Evolutionary conservation across 2,329 filamentous ascomycete species (phyloP).

Genomic region (Fusarium pseudocircinatum): DNA sequence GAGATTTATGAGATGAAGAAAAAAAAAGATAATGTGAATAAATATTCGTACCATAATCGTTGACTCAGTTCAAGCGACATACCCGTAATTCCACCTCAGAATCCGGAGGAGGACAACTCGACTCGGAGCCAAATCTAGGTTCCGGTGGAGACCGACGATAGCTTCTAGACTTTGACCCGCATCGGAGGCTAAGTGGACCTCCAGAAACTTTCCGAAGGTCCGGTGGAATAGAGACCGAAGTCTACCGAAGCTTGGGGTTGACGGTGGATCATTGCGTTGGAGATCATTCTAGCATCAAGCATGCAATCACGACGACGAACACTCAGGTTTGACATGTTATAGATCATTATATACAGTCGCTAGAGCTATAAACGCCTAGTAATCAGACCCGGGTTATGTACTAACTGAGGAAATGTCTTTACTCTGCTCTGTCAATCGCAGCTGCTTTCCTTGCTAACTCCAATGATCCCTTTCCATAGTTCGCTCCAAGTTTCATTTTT

Average conservation of each 20-base stretch:
- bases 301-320: not conserved
- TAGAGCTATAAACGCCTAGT: not conserved
- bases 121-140: not conserved
- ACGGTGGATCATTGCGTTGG: not conserved
- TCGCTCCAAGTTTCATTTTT: not conserved
- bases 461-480: no score
- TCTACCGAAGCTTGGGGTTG: not conserved
- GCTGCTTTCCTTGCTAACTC: not conserved
- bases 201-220: not conserved
- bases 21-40: not conserved
- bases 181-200: not conserved
- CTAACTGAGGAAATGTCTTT: not conserved
- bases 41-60: no score
- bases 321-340: not conserved
- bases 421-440: not conserved
- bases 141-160: not conserved
- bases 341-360: not conserved
- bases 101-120: no score
- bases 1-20: not conserved
- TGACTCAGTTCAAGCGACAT: no score
- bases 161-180: not conserved
- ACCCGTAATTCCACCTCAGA: not conserved
- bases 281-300: not conserved
- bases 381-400: not conserved
- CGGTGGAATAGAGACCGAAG: not conserved